Percentiles rank a stretch among this genome's conserved stretches.
Evolutionary conservation across 75 land plant species (phyloP).

Genomic region (Cunninghamia lanceolata): DNA sequence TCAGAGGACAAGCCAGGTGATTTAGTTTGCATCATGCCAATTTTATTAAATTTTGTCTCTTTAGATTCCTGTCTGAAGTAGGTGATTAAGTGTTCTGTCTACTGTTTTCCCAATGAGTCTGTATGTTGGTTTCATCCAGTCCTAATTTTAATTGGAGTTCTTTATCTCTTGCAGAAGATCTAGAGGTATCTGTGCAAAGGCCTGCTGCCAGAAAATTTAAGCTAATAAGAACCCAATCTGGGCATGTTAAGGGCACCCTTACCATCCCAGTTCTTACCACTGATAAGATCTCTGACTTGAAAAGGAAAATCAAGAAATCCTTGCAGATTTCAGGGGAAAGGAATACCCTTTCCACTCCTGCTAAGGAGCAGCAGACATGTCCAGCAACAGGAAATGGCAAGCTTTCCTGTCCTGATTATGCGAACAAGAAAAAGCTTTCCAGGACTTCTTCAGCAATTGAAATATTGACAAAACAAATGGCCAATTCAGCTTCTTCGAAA

Average conservation of each 20-base stretch:
- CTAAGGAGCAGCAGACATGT: slow-evolving; percentile 7
- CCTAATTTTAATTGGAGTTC: not conserved
- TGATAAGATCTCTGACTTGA: slow-evolving; percentile 42
- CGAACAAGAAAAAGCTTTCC: not conserved
- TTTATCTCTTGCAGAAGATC: slow-evolving; percentile 7
- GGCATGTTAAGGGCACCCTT: slow-evolving; percentile 30
- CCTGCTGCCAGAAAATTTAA: slow-evolving; percentile 47
- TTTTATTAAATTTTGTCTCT: not conserved
- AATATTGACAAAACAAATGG: not conserved
- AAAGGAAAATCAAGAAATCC: slow-evolving; percentile 37
- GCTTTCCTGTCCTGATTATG: not conserved
- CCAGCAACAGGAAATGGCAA: not conserved
- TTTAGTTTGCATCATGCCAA: not conserved
- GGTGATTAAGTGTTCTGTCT: not conserved
- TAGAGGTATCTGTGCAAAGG: slow-evolving; percentile 11
- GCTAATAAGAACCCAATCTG: slow-evolving; percentile 31
- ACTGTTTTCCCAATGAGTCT: not conserved
- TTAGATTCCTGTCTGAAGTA: not conserved
- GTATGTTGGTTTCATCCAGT: not conserved
- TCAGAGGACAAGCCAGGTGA: slow-evolving; percentile 14
- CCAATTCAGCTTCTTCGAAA: not conserved
- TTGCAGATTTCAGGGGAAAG: slow-evolving; percentile 34
- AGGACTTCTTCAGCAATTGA: slow-evolving; percentile 4
- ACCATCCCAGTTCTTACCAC: slow-evolving; percentile 50
- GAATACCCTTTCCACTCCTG: slow-evolving; percentile 17